Base-by-base conservation (phyloP, 805 yeast species). In the Candida pini region DNA sequence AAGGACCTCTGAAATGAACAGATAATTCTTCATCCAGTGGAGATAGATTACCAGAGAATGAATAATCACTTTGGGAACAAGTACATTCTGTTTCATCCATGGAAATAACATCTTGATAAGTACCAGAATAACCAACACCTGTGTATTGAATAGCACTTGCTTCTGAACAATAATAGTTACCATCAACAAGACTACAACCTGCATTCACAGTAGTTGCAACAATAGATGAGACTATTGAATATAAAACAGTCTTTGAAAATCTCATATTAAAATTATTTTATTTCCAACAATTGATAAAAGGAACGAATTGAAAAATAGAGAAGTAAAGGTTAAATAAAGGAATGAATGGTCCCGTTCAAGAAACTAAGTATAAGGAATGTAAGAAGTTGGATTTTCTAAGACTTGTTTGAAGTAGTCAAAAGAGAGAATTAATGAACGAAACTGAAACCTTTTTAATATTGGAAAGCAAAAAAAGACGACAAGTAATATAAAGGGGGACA, bases 1-100 rank as follows among this genome's bases (percentile, higher is more conserved):
- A 54, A 24, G 96, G 96, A 51, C 96, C 96, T 69, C 96, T 81
- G 70, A 86, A 82, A 62, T 87, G 95, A 40, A 87, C 78, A 23
- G 94, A 79, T 42, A 87, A 65, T 62, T 87, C 95, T 68, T 86
- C 92, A 60, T 85, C 81, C 43, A 87, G 68, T 26, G 96, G 96
- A 36, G 89, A 63, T 60, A 85, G 62, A 39, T 74, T 51, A 36
- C 96, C 96, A 12, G 79, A 68, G 69, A 87, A 82, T 7, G 78
- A 53, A 26, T 51, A 46, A 16, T 77, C 37, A 33, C 65, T 49
- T 44, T 76, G 79, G n/a, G 81, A 53, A 69, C 97, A 89, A 23
- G 66, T 37, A 58, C 97, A 88, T 9, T 80, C 51, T 40, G 62
- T 10, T 39, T 53, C 58, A 38, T 60, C 63, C 95, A 92, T 89